A percentile compares a stretch with the other conserved stretches of the same genome.
Conservation (phyloP, 1,139 yeast genomes). For the Fermentozyma sake region DNA sequence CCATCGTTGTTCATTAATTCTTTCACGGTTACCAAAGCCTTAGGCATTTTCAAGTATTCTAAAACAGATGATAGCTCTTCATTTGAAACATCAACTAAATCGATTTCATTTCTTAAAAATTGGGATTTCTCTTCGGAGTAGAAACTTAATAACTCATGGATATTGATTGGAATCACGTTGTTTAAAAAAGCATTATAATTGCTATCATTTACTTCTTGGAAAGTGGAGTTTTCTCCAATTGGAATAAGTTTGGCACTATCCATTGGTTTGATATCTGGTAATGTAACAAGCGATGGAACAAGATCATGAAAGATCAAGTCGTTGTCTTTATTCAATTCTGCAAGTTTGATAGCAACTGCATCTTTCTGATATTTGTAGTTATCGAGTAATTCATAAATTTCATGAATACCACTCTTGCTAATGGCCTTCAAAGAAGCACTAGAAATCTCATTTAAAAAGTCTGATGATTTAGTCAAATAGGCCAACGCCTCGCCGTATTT, state of each 20-base stretch:
- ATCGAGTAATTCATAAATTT: constrained; percentile 36
- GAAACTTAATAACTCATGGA: constrained; percentile 80
- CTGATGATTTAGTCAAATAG: constrained; percentile 51
- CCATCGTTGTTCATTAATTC: constrained; percentile 18
- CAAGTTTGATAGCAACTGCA: constrained; percentile 40
- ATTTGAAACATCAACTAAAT: constrained; percentile 71
- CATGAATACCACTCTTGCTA: constrained; percentile 20
- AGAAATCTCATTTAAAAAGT: constrained; percentile 24
- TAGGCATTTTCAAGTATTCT: constrained; percentile 76
- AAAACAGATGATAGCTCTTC: constrained; percentile 74
- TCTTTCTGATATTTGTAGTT: constrained; percentile 43
- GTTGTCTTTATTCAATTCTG: constrained; percentile 68
- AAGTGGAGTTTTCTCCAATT: constrained; percentile 33
- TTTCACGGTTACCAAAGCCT: constrained; percentile 54
- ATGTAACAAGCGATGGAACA: constrained; percentile 56
- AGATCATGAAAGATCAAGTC: constrained; percentile 83
- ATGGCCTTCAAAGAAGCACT: constrained; percentile 21
- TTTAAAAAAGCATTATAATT: constrained; percentile 59
- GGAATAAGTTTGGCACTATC: constrained; percentile 71
- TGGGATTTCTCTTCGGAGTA: constrained; percentile 90
- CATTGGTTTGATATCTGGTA: constrained; percentile 63
- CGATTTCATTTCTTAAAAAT: constrained; percentile 69
- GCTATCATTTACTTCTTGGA: constrained; percentile 47
- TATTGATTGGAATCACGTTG: constrained; percentile 78
- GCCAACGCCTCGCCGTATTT: constrained; percentile 81